Conservation (phyloP, 2,329 filamentous ascomycete genomes). For the Ophiocordyceps robertsii region DNA sequence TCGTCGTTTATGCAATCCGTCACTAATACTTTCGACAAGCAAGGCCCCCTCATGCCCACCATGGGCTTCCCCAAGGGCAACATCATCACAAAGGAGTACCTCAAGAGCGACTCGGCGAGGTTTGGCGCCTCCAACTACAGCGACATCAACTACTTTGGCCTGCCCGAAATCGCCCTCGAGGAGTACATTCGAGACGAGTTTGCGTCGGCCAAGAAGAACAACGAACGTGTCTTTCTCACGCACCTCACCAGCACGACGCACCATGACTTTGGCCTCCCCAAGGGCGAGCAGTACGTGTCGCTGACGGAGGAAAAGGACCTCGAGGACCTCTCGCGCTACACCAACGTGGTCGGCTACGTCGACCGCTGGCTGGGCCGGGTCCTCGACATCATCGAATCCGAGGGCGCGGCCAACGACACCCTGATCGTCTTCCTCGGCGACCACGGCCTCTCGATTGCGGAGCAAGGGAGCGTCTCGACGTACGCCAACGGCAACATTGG, state of each 20-base stretch:
- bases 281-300: slow-evolving; percentile 12
- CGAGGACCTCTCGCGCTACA: slow-evolving; percentile 17
- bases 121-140: slow-evolving; percentile 13
- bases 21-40: slow-evolving; percentile 18
- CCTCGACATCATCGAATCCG: slow-evolving; percentile 15
- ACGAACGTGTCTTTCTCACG: slow-evolving; percentile 19
- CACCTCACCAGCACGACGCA: slow-evolving; percentile 22
- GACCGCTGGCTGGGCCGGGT: slow-evolving; percentile 19
- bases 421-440: slow-evolving; percentile 18
- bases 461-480: slow-evolving; percentile 16
- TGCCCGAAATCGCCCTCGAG: slow-evolving; percentile 15
- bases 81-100: slow-evolving; percentile 14
- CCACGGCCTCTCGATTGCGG: slow-evolving; percentile 18
- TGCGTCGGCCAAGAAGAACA: slow-evolving; percentile 12
- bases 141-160: slow-evolving; percentile 20
- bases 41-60: slow-evolving; percentile 13
- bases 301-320: slow-evolving; percentile 11
- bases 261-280: slow-evolving; percentile 18
- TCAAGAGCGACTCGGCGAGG: slow-evolving; percentile 13
- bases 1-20: slow-evolving; percentile 19
- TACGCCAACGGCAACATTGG: slow-evolving; percentile 20
- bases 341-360: slow-evolving; percentile 17
- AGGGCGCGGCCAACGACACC: slow-evolving; percentile 17
- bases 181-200: slow-evolving; percentile 19
- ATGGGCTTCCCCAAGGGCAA: slow-evolving; percentile 16